Percentiles rank a stretch among this genome's conserved stretches.
Conservation (phyloP, 2,329 filamentous ascomycete genomes). For the Bipolaris sorokiniana region DNA sequence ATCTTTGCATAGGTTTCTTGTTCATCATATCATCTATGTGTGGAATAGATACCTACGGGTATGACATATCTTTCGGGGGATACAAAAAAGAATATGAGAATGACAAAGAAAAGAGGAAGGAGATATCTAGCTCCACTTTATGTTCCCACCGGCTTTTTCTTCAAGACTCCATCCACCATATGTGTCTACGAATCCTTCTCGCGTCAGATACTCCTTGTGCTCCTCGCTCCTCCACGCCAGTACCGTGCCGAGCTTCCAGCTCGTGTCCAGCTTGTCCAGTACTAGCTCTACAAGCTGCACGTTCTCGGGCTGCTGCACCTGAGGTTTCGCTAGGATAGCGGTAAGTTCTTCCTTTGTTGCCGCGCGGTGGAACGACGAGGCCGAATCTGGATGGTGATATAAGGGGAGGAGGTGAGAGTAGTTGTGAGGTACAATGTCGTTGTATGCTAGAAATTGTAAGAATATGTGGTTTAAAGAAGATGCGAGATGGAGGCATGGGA, state of each 20-base stretch:
- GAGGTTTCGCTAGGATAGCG: constrained; percentile 39
- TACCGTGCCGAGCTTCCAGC: constrained; percentile 46
- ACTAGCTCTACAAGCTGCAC: constrained; percentile 53
- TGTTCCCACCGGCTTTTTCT: constrained; percentile 21
- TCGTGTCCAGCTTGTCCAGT: constrained; percentile 41
- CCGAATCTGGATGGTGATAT: constrained; percentile 44
- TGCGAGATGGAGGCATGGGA: neutral
- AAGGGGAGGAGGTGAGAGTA: constrained; percentile 52
- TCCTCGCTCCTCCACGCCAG: constrained; percentile 48
- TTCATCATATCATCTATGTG: too few species aligned
- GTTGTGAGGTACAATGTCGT: constrained; percentile 49
- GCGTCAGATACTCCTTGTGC: constrained; percentile 45
- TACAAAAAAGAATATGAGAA: neutral
- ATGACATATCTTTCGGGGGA: neutral
- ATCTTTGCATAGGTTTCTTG: constrained; percentile 2
- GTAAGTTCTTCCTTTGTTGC: constrained; percentile 49
- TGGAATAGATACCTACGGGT: too few species aligned
- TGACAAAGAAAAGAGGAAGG: neutral
- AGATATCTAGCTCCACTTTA: constrained; percentile 32
- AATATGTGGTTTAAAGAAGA: neutral
- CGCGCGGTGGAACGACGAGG: constrained; percentile 45
- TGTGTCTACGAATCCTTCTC: constrained; percentile 49
- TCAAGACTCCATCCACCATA: constrained; percentile 43
- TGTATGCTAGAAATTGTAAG: constrained; percentile 38
- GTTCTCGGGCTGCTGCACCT: constrained; percentile 37